Base-by-base conservation (phyloP, 192 early-diverging fungal genomes). In the Haplosporangium gracile region DNA sequence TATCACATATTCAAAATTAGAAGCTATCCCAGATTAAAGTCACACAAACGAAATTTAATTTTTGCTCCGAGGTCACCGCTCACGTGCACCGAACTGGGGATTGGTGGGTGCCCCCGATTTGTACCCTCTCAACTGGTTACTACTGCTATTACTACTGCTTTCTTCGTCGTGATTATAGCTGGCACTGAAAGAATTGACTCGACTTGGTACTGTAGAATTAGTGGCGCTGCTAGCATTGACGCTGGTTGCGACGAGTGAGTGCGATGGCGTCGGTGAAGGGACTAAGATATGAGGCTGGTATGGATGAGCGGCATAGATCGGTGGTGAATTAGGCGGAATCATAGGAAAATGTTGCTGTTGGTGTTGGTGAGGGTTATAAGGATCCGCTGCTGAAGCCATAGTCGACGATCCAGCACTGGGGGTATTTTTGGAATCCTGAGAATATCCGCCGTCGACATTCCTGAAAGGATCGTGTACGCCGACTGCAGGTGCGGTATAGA, bases 251-350 rank as follows among this genome's bases (percentile, higher is more conserved):
- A 39, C n/a, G 32, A 79, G 29, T 5, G 36, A 18, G 34, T 51
- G 22, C 15, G 79, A 74, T 16, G 79, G 72, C 8, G 55, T 34
- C 8, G 79, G 72, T 16, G 79, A 80, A 34, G 70, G 38, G 11
- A 26, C 36, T 6, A 42, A 7, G 2, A 42, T 9, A 24, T 42
- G 20, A n/a, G 70, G 70, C 20, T 71, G 70, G 40, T 71, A 71
- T n/a, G 70, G 70, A 71, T 71, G 70, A 15, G 70, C 70, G 22
- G 70, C 70, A 71, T 71, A 71, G 70, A 71, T 71, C 3, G 70
- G 70, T 0, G 70, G 40, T n/a, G 70, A 71, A n/a, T 26, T 38
- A 71, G 40, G 20, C 26, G 70, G 24, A 42, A 38, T 26, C 38
- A 71, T 40, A 10, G 40, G 36, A 5, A 20, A 4, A 6, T 20